Evolutionary conservation across 2,329 filamentous ascomycete species (phyloP).

Genomic region (Xylariaceae sp.): DNA sequence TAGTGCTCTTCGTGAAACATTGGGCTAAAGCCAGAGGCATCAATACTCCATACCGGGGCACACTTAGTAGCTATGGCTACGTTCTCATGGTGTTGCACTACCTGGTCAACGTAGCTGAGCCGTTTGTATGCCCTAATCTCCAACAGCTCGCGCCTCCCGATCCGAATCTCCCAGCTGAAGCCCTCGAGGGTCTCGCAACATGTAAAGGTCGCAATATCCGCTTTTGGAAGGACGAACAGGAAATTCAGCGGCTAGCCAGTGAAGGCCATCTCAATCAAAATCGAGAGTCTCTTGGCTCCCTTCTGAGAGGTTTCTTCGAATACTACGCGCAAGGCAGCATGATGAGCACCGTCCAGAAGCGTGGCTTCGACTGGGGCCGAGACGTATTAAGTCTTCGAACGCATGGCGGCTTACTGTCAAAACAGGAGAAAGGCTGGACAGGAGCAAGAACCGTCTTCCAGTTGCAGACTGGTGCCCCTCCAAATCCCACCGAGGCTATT

Average conservation of each 20-base stretch:
- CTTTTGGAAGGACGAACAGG: constrained; percentile 76
- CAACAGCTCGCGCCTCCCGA: constrained; percentile 57
- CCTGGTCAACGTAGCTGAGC: constrained; percentile 77
- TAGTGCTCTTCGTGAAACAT: constrained; percentile 86
- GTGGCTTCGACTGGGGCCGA: constrained; percentile 77
- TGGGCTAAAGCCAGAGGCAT: constrained; percentile 87
- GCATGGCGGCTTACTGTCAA: constrained; percentile 68
- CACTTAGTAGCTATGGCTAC: constrained; percentile 87
- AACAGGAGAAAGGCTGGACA: constrained; percentile 82
- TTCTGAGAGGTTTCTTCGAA: constrained; percentile 84
- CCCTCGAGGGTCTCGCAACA: constrained; percentile 44
- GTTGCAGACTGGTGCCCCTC: constrained; percentile 42
- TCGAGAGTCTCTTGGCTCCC: constrained; percentile 65
- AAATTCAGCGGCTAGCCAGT: constrained; percentile 64
- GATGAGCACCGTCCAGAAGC: constrained; percentile 53
- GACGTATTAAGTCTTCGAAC: constrained; percentile 80
- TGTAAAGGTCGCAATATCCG: constrained; percentile 71
- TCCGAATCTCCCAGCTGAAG: constrained; percentile 42
- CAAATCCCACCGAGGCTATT: constrained; percentile 22
- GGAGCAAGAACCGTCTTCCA: constrained; percentile 74
- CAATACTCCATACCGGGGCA: constrained; percentile 85
- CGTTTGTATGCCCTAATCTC: constrained; percentile 84
- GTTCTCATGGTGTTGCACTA: constrained; percentile 93
- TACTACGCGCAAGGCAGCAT: constrained; percentile 71
- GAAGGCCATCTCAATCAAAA: constrained; percentile 68